A percentile compares a stretch with the other conserved stretches of the same genome.
Evolutionary conservation across 306 rosid species (phyloP).

Genomic region (Leucaena leucocephala): DNA sequence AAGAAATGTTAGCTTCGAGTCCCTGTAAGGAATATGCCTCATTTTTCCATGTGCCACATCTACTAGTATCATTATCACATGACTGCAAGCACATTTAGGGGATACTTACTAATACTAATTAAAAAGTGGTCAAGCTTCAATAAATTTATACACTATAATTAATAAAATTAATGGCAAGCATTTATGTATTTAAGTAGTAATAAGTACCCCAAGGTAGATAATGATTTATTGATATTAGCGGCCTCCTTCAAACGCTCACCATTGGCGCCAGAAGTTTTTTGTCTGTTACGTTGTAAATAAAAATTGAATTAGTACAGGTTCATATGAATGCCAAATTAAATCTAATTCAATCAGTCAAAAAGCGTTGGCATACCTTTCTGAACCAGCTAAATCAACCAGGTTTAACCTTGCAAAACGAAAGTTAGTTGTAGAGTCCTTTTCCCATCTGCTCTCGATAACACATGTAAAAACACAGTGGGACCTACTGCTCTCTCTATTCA

Average conservation of each 20-base stretch:
- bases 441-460: conserved; percentile 97
- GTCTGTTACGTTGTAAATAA: conserved; percentile 73
- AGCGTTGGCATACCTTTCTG: conserved; percentile 70
- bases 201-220: conserved; percentile 89
- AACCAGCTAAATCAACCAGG: conserved; percentile 97
- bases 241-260: conserved; percentile 99
- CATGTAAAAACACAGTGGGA: conserved; percentile 98
- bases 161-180: background rate
- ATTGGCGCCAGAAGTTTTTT: conserved; percentile 97
- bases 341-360: conserved; percentile 31
- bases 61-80: conserved; percentile 92
- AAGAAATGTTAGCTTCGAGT: conserved; percentile 92
- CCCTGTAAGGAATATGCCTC: conserved; percentile 93
- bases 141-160: conserved; percentile 11
- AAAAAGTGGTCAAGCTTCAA: conserved; percentile 21
- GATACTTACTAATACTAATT: background rate
- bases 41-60: conserved; percentile 94
- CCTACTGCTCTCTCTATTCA: conserved; percentile 99
- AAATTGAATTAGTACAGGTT: conserved; percentile 23
- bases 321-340: conserved; percentile 18
- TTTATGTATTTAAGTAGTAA: conserved; percentile 12
- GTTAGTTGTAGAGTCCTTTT: conserved; percentile 86
- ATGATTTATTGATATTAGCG: conserved; percentile 87
- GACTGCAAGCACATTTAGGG: conserved; percentile 56
- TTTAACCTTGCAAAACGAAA: conserved; percentile 90